Evolutionary conservation across 768 basidiomycete genomes (phyloP).

Genomic region (Termitomyces sp.): DNA sequence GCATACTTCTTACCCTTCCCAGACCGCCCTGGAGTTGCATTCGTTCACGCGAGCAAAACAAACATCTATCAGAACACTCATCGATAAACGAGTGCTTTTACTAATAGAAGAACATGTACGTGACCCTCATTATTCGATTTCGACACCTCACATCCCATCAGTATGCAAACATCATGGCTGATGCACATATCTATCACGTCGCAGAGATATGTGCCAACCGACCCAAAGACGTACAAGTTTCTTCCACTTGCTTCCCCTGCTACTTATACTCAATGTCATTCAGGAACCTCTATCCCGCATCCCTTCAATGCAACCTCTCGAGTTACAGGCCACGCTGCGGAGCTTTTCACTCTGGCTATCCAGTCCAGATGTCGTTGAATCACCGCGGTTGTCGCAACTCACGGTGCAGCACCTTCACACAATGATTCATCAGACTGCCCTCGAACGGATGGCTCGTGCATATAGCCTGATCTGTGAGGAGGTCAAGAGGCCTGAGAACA

Average conservation of each 20-base stretch:
- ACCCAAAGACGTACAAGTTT: slow-evolving; percentile 30
- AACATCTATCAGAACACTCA: slow-evolving; percentile 45
- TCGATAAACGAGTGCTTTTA: slow-evolving; percentile 54
- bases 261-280: not conserved
- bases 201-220: slow-evolving; percentile 36
- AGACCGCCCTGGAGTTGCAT: slow-evolving; percentile 65
- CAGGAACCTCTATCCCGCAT: slow-evolving; percentile 72
- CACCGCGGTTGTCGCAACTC: slow-evolving; percentile 73
- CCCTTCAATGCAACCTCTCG: slow-evolving; percentile 56
- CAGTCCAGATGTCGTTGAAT: slow-evolving; percentile 71
- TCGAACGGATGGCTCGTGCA: slow-evolving; percentile 58
- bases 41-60: slow-evolving; percentile 63
- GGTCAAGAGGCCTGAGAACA: slow-evolving; percentile 68
- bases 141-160: slow-evolving; percentile 15
- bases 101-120: slow-evolving; percentile 84
- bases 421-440: slow-evolving; percentile 70
- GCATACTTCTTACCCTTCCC: not conserved
- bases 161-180: slow-evolving; percentile 45
- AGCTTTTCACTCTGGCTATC: slow-evolving; percentile 85
- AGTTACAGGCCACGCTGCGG: slow-evolving; percentile 56
- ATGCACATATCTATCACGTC: slow-evolving; percentile 47
- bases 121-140: slow-evolving; percentile 5
- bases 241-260: not conserved
- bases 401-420: slow-evolving; percentile 59
- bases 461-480: slow-evolving; percentile 74